Evolutionary conservation across 441 rosid genomes (phyloP), one percentile per base, ranked within the genome.

Genomic region (Isatis lusitanica): DNA sequence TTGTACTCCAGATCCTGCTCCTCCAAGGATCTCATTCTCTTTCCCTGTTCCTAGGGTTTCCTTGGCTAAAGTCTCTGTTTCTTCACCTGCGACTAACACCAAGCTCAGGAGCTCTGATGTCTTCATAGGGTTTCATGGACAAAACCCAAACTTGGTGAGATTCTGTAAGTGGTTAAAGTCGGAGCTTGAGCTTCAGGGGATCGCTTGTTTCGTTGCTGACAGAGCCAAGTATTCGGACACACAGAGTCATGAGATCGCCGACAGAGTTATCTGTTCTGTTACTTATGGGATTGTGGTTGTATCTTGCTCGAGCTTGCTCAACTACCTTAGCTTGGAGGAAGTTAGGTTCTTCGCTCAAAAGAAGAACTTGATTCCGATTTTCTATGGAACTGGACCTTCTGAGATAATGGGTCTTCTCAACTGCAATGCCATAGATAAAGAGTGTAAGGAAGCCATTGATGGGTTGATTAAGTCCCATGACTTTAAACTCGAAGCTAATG

Each of bases 101-200:
- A 91, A 87, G 81, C 90, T 90, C 57, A 86, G 97, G 78, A 91
- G 93, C 86, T 88, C 95, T 70, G 98, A 94, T 73, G 95, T 90
- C 71, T 94, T 80, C 78, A 85, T 94, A 11, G 96, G 97, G 61
- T 89, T 86, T 78, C 93, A 92, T 50, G 97, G 96, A 47, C 92
- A 90, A 66, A 85, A 87, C 80, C 91, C 95, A 39, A 91, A 86
- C 83, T 75, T 94, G 79, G 74, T 83, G 42, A 85, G 95, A 48
- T 90, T 94, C 76, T 90, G 92, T 70, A 91, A 91, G 82, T 94
- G 98, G 98, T 79, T 94, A 31, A 94, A 91, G 81, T 94, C 97
- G 24, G 97, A 94, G 84, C 92, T 90, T 52, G 96, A 94, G 85
- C 84, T 92, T 68, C 95, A 90, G 80, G 97, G 98, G 2, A 92